These are phyloP conservation scores for Starmerella stellata DNA, from an alignment of 805 yeast genomes.

Conservation along the genomic window DNA sequence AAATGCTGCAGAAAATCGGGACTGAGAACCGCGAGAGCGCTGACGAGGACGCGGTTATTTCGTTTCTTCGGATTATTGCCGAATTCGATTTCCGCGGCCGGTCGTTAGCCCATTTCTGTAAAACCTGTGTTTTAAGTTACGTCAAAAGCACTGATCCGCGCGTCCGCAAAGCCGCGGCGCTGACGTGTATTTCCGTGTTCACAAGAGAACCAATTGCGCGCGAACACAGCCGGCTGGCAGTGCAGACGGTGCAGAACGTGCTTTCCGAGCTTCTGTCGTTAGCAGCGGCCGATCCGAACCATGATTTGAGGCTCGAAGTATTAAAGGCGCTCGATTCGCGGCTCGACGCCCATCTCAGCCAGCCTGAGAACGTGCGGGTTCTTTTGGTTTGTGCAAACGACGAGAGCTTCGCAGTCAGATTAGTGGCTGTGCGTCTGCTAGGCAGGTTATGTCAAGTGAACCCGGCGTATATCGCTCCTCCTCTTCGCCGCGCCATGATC, in stretches of 20 bases:
- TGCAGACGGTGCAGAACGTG: constrained; percentile 70
- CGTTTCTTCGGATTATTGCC: constrained; percentile 61
- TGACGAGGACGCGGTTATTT: constrained; percentile 41
- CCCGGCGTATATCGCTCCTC: constrained; percentile 92
- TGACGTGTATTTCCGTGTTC: constrained; percentile 64
- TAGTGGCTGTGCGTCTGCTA: constrained; percentile 56
- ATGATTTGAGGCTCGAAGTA: constrained; percentile 71
- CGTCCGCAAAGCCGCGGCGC: constrained; percentile 68
- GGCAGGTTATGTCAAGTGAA: constrained; percentile 74
- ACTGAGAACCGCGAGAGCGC: constrained; percentile 29
- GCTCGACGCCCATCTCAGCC: constrained; percentile 84
- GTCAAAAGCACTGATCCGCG: constrained; percentile 62
- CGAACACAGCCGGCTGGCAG: constrained; percentile 63
- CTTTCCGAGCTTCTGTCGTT: constrained; percentile 61
- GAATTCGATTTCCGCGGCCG: constrained; percentile 57
- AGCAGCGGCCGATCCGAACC: constrained; percentile 72
- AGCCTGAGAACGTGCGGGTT: constrained; percentile 73
- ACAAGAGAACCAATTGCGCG: constrained; percentile 65
- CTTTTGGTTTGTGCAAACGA: constrained; percentile 82
- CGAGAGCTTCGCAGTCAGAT: constrained; percentile 67
- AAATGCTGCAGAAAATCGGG: constrained; percentile 55
- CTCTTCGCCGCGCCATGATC: constrained; percentile 66
- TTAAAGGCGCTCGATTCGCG: constrained; percentile 50
- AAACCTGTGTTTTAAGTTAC: constrained; percentile 67
- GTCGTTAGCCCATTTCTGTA: constrained; percentile 70